Percentiles rank a stretch among this genome's conserved stretches.
Evolutionary conservation across 2,329 filamentous ascomycete species (phyloP).

Genomic region (Samsoniella hepiali): DNA sequence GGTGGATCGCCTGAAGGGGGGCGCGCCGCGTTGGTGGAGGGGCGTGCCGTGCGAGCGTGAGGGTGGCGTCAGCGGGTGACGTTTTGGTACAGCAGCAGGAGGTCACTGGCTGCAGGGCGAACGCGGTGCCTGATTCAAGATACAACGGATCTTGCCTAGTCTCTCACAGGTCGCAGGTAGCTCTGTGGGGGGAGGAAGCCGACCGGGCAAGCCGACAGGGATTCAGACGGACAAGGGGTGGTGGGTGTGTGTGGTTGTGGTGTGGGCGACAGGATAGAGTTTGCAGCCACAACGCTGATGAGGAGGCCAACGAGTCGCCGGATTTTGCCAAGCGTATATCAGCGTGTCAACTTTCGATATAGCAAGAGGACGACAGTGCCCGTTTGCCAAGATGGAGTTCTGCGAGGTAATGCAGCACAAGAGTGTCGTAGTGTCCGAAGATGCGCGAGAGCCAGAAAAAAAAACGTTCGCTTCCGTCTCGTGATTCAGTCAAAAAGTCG

Average conservation of each 20-base stretch:
- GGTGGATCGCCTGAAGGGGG: neutral
- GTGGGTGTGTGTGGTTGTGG: no score
- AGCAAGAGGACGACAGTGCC: no score
- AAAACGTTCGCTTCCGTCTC: neutral
- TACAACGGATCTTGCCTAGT: neutral
- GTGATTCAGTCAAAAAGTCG: neutral
- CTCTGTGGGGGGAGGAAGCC: neutral
- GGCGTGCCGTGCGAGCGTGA: neutral
- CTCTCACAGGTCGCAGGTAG: neutral
- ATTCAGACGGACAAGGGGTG: neutral
- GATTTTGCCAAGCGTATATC: neutral
- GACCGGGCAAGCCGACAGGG: slow-evolving; percentile 7
- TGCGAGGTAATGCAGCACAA: neutral
- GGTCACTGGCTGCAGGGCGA: slow-evolving; percentile 5
- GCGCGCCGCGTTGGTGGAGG: neutral
- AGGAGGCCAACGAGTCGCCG: neutral
- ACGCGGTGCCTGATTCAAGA: neutral
- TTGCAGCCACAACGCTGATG: neutral
- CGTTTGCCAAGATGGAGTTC: neutral
- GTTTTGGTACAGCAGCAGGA: slow-evolving; percentile 3
- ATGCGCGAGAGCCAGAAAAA: no score
- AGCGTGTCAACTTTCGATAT: no score
- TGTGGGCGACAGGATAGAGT: neutral
- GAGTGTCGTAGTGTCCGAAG: neutral
- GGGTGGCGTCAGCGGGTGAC: slow-evolving; percentile 3